These are phyloP conservation scores for Casuarina equisetifolia DNA, from an alignment of 306 rosid genomes.

Conservation along the genomic window DNA sequence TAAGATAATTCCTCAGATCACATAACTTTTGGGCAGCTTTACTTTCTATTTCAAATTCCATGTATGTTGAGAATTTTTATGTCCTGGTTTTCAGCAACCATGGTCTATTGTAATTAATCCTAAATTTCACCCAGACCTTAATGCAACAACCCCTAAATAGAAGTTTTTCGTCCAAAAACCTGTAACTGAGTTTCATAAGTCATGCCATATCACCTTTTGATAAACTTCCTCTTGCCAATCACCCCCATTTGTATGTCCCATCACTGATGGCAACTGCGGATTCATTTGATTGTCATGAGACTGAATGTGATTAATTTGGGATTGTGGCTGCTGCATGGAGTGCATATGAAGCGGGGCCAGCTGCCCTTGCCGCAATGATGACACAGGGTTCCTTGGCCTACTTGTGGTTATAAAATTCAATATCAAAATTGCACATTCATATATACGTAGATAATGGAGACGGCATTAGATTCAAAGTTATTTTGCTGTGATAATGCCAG, in stretches of 20 bases:
- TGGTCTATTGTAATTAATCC: neutral
- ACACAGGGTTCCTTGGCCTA: conserved; percentile 55
- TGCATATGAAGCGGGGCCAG: conserved; percentile 70
- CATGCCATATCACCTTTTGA: conserved; percentile 61
- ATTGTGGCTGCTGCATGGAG: conserved; percentile 62
- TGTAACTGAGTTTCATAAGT: neutral
- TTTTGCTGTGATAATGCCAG: too few relatives aligned
- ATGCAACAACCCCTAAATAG: neutral
- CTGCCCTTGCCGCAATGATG: conserved; percentile 62
- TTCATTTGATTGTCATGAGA: conserved; percentile 76
- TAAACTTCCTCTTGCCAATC: conserved; percentile 81
- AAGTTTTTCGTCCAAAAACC: neutral
- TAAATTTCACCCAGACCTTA: neutral
- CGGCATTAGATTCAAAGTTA: too few relatives aligned
- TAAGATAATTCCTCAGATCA: neutral
- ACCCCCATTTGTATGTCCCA: conserved; percentile 63
- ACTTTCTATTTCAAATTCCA: neutral
- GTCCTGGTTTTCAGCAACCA: neutral
- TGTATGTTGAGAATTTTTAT: neutral
- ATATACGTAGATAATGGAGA: too few relatives aligned
- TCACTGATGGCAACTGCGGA: conserved; percentile 68
- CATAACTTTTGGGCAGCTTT: neutral
- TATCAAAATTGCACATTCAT: conserved; percentile 13
- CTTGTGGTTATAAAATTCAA: conserved; percentile 32
- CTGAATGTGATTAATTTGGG: conserved; percentile 58